phyloP scores from a whole-genome alignment of 2,329 filamentous ascomycete species.

The Boeremia exigua region DNA sequence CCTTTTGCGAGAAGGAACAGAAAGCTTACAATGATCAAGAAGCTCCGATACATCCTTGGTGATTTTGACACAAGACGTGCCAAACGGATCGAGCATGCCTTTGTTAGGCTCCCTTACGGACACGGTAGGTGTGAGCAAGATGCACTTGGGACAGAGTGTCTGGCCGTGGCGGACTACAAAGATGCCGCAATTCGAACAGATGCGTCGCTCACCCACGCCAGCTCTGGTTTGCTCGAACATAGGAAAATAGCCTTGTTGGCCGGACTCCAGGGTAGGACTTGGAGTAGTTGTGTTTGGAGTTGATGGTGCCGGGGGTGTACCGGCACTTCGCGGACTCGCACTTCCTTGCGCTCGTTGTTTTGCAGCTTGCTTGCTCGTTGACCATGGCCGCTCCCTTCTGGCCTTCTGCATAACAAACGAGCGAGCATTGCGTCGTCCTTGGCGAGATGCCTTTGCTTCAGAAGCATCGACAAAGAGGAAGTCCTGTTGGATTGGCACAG shows the following conservation, averaged over 20 bases:
- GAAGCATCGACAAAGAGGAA: constrained; percentile 49
- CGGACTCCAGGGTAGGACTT: constrained; percentile 32
- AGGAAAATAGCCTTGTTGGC: constrained; percentile 28
- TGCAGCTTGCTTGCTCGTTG: constrained; percentile 46
- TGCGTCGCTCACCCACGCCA: constrained; percentile 25
- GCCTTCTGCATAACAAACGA: constrained; percentile 51
- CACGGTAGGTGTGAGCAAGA: constrained; percentile 26
- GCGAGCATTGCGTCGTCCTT: constrained; percentile 49
- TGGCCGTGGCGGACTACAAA: constrained; percentile 40
- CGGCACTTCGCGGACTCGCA: constrained; percentile 36
- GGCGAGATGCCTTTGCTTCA: constrained; percentile 46
- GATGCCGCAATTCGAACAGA: constrained; percentile 42
- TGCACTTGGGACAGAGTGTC: constrained; percentile 37
- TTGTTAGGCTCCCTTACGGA: constrained; percentile 33
- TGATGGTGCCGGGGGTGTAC: constrained; percentile 37
- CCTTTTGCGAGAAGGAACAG: neutral
- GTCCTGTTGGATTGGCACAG: constrained; percentile 38
- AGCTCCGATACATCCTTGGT: constrained; percentile 38
- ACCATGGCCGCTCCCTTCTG: constrained; percentile 47
- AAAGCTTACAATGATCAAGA: constrained; percentile 46
- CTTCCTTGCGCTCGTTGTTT: constrained; percentile 38
- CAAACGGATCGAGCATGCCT: constrained; percentile 44
- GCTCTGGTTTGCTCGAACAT: constrained; percentile 21
- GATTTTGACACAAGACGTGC: constrained; percentile 36
- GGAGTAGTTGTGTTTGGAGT: constrained; percentile 41